Evolutionary conservation across 805 yeast genomes (phyloP).

Genomic region (Wickerhamiella kurtzmanii): DNA sequence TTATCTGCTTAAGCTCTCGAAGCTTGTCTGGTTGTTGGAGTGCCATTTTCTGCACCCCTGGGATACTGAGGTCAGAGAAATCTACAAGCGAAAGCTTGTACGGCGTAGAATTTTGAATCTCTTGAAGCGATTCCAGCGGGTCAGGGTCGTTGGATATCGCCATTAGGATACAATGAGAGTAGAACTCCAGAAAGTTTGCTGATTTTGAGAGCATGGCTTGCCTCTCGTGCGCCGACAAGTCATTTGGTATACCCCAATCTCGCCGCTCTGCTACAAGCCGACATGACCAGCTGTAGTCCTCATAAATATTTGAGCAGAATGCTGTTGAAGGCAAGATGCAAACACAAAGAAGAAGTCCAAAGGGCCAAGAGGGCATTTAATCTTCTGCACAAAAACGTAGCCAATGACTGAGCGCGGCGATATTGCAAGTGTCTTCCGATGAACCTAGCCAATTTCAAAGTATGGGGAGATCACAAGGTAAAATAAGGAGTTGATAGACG

Average conservation of each 20-base stretch:
- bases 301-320: constrained; percentile 22
- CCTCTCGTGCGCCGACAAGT: not conserved
- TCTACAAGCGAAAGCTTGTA: constrained; percentile 1
- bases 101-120: constrained; percentile 3
- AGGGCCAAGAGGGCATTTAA: no score
- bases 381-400: no score
- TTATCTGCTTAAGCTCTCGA: not conserved
- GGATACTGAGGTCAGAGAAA: not conserved
- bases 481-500: not conserved
- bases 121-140: constrained; percentile 4
- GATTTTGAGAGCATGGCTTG: constrained; percentile 7
- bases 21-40: not conserved
- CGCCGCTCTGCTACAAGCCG: constrained; percentile 7
- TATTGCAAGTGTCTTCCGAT: no score
- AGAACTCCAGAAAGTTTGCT: constrained; percentile 9
- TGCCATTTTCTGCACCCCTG: not conserved
- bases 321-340: constrained; percentile 85
- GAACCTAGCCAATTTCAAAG: no score
- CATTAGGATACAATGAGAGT: constrained; percentile 5
- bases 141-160: constrained; percentile 10
- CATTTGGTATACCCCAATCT: constrained; percentile 11
- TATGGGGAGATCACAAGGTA: not conserved
- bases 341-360: no score
- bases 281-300: constrained; percentile 17
- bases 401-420: no score